Conservation (phyloP, 176 grass and related monocot species). For the Pontederia crassipes region DNA sequence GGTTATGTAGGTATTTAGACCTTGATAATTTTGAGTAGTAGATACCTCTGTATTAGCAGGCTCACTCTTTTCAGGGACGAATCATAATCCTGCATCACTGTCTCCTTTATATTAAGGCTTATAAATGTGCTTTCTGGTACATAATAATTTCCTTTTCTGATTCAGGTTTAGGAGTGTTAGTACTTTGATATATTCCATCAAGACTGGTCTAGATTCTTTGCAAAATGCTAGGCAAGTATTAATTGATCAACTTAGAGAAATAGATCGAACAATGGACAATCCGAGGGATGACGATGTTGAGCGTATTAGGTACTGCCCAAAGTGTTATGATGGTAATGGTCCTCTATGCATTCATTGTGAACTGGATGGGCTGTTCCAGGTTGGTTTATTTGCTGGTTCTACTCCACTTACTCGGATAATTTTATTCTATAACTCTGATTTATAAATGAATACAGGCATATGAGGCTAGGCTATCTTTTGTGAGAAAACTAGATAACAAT, state of each 20-base stretch:
- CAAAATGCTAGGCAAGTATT: constrained; percentile 55
- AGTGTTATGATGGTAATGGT: constrained; percentile 79
- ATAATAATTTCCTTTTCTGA: constrained; percentile 15
- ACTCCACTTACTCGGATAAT: constrained; percentile 2
- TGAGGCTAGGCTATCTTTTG: constrained; percentile 66
- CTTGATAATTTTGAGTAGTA: no score
- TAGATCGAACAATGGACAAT: constrained; percentile 70
- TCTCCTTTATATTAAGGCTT: not conserved
- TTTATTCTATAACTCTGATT: constrained; percentile 17
- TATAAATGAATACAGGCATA: constrained; percentile 52
- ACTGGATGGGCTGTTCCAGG: constrained; percentile 77
- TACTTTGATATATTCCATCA: constrained; percentile 75
- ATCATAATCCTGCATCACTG: no score
- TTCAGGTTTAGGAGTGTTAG: constrained; percentile 52
- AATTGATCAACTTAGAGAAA: constrained; percentile 61
- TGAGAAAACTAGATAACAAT: constrained; percentile 74
- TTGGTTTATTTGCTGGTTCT: constrained; percentile 20
- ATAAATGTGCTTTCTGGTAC: not conserved
- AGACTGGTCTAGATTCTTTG: constrained; percentile 65
- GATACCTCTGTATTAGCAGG: no score
- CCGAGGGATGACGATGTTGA: constrained; percentile 83
- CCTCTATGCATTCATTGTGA: constrained; percentile 87
- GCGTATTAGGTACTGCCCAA: constrained; percentile 70
- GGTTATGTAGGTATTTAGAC: no score
- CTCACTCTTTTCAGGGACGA: no score